Evolutionary conservation across 1,284 basidiomycete genomes (phyloP).

Genomic region (Rhizoctonia solani): DNA sequence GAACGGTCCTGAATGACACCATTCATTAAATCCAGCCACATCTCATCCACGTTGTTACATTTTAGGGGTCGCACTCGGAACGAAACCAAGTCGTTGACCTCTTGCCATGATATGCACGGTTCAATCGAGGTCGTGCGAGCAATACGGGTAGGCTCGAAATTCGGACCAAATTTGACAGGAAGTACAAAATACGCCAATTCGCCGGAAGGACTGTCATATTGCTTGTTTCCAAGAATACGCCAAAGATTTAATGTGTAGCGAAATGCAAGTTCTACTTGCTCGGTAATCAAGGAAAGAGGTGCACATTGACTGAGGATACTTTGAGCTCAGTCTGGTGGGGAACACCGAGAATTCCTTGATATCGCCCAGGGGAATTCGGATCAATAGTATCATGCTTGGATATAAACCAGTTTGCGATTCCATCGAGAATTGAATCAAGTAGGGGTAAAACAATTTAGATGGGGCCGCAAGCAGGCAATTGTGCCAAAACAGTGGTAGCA

Average conservation of each 20-base stretch:
- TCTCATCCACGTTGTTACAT: conserved; percentile 48
- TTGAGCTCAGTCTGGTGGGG: conserved; percentile 52
- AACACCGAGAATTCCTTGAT: conserved; percentile 61
- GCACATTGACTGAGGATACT: conserved; percentile 52
- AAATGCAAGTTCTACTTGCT: conserved; percentile 55
- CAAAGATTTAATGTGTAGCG: conserved; percentile 65
- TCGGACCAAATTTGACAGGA: conserved; percentile 49
- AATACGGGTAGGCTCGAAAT: conserved; percentile 15
- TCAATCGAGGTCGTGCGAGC: conserved; percentile 49
- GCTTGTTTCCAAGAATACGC: conserved; percentile 68
- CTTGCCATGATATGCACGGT: conserved; percentile 64
- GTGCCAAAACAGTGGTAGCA: conserved; percentile 65
- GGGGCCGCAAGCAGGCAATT: conserved; percentile 46
- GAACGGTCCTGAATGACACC: conserved; percentile 72
- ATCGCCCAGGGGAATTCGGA: conserved; percentile 63
- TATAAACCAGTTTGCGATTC: conserved; percentile 45
- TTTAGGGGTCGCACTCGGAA: conserved; percentile 58
- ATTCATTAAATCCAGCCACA: conserved; percentile 57
- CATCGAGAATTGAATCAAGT: conserved; percentile 51
- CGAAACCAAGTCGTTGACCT: conserved; percentile 56
- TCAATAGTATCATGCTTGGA: conserved; percentile 65
- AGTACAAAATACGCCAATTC: conserved; percentile 64
- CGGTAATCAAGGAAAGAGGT: conserved; percentile 55
- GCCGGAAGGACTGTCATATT: conserved; percentile 56
- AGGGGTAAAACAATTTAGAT: conserved; percentile 55